A percentile compares a stretch with the other conserved stretches of the same genome.
Conservation (phyloP, 768 basidiomycete species). For the Naematelia aurantialba region DNA sequence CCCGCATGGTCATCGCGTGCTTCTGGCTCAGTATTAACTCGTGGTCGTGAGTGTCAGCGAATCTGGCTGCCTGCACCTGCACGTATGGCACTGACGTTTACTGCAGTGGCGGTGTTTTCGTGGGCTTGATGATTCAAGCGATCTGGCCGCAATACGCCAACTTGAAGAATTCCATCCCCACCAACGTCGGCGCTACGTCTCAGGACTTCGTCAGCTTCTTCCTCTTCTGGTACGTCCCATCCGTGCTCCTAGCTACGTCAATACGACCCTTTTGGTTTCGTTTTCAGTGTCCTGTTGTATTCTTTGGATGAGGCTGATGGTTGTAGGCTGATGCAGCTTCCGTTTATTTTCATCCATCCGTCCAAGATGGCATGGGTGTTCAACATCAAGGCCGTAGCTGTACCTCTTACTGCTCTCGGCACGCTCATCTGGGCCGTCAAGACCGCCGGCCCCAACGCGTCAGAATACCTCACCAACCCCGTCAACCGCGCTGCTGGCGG, state of each 20-base stretch:
- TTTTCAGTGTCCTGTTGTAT: too few relatives aligned
- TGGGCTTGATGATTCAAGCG: slow-evolving; percentile 24
- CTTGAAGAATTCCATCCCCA: slow-evolving; percentile 22
- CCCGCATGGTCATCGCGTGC: slow-evolving; percentile 35
- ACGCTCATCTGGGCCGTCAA: slow-evolving; percentile 32
- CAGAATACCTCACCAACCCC: slow-evolving; percentile 18
- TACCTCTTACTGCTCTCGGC: slow-evolving; percentile 26
- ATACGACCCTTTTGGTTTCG: too few relatives aligned
- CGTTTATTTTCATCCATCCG: slow-evolving; percentile 41
- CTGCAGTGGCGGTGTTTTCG: slow-evolving; percentile 22
- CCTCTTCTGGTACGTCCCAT: slow-evolving; percentile 23
- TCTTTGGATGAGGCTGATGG: too few relatives aligned
- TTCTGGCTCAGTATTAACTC: slow-evolving; percentile 16
- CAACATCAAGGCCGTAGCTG: slow-evolving; percentile 33
- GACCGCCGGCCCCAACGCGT: slow-evolving; percentile 12
- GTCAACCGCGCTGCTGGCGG: slow-evolving; percentile 25
- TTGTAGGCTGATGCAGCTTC: slow-evolving; percentile 31
- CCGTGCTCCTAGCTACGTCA: too few relatives aligned
- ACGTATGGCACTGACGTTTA: background rate
- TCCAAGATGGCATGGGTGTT: slow-evolving; percentile 33
- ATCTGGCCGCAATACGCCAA: slow-evolving; percentile 34
- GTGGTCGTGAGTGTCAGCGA: slow-evolving; percentile 1
- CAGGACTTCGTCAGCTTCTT: slow-evolving; percentile 25
- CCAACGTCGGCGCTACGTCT: slow-evolving; percentile 20
- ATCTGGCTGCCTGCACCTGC: background rate